phyloP scores from a whole-genome alignment of 2,329 filamentous ascomycete genomes.

The Ophiocordyceps robertsii region DNA sequence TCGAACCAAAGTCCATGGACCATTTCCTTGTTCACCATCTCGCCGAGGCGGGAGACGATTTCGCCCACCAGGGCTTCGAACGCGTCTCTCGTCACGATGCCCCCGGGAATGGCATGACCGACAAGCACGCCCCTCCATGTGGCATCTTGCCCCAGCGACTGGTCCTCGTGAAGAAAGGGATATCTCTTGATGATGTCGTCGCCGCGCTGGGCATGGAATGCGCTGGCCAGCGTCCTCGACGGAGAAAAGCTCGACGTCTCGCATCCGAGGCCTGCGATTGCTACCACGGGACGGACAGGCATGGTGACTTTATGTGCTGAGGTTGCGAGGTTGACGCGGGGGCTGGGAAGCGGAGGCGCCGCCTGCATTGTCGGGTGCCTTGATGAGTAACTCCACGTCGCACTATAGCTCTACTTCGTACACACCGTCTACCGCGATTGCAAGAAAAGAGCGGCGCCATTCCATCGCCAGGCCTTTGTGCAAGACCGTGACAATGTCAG shows the following conservation, averaged over 20 bases:
- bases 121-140: conserved; percentile 37
- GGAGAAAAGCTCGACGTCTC: conserved; percentile 41
- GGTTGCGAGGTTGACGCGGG: too few species aligned
- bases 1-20: conserved; percentile 41
- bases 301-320: background rate
- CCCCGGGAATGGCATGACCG: conserved; percentile 36
- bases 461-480: too few species aligned
- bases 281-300: conserved; percentile 25
- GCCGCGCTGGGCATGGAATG: conserved; percentile 34
- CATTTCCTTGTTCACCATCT: conserved; percentile 16
- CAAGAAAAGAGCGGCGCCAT: too few species aligned
- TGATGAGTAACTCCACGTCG: too few species aligned
- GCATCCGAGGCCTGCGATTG: conserved; percentile 37
- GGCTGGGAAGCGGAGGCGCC: too few species aligned
- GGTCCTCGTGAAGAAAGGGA: conserved; percentile 27
- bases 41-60: conserved; percentile 22
- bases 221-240: conserved; percentile 30
- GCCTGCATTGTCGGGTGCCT: too few species aligned
- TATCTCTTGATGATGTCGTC: conserved; percentile 29
- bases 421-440: too few species aligned
- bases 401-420: too few species aligned
- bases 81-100: conserved; percentile 28
- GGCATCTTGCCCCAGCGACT: conserved; percentile 24
- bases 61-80: conserved; percentile 30
- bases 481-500: too few species aligned